Percentiles rank a stretch among this genome's conserved stretches.
phyloP scores from a whole-genome alignment of 2,329 filamentous ascomycete species.

The Penicillium oxalicum region DNA sequence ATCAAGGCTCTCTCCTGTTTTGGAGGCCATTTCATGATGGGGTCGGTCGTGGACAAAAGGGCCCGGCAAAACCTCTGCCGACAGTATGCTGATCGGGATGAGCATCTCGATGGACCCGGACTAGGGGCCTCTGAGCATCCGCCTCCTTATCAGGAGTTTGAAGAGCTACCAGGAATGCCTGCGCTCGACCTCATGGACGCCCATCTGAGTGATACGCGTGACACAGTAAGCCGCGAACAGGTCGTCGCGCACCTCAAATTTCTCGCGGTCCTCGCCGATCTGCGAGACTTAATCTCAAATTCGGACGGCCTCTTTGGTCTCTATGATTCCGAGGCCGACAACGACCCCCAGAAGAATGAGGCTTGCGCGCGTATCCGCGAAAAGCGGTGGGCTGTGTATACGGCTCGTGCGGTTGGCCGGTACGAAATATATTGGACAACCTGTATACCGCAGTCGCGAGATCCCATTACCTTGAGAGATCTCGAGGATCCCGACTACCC shows the following conservation, averaged over 20 bases:
- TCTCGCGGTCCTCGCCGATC: slow-evolving; percentile 58
- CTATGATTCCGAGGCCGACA: slow-evolving; percentile 43
- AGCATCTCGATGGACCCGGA: neutral
- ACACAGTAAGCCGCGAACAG: slow-evolving; percentile 43
- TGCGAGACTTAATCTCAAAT: slow-evolving; percentile 63
- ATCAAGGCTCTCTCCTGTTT: neutral
- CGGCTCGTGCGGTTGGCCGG: slow-evolving; percentile 60
- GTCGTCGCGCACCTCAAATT: slow-evolving; percentile 71
- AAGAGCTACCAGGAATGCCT: slow-evolving; percentile 17
- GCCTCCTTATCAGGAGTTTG: slow-evolving; percentile 23
- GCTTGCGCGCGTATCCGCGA: slow-evolving; percentile 54
- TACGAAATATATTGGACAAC: slow-evolving; percentile 56
- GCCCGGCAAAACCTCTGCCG: slow-evolving; percentile 6
- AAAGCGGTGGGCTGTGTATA: slow-evolving; percentile 66
- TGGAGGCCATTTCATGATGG: slow-evolving; percentile 7
- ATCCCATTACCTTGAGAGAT: slow-evolving; percentile 8
- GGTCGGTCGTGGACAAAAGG: slow-evolving; percentile 7
- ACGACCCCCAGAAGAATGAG: slow-evolving; percentile 32
- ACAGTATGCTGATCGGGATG: neutral
- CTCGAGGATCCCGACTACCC: slow-evolving; percentile 9
- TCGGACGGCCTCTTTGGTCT: slow-evolving; percentile 63
- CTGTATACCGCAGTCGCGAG: slow-evolving; percentile 14
- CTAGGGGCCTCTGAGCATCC: slow-evolving; percentile 8
- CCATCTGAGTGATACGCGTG: slow-evolving; percentile 5
- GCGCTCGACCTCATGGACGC: slow-evolving; percentile 17